Base-by-base conservation (phyloP, 2,329 filamentous ascomycete genomes). In the Hymenoscyphus repandus region DNA sequence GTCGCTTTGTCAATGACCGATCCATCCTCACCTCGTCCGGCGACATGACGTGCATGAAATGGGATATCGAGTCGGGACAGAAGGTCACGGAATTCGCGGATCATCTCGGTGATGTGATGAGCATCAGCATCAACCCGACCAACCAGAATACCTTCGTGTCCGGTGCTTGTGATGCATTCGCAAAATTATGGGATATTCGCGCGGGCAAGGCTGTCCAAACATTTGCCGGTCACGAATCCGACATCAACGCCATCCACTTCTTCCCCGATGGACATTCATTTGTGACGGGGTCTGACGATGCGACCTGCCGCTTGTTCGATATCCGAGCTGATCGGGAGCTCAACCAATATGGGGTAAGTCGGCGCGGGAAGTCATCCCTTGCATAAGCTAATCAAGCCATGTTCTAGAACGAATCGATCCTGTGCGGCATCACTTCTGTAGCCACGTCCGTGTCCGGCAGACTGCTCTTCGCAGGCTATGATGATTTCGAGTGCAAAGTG, bases 401-500 rank as follows among this genome's bases (percentile, higher is more conserved):
- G 39, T 37, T 57, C 6, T 65, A 97, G 91, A 96, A 92, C 64
- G 91, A 96, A 68, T 92, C 95, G 66, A 95, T 96, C 63, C 83
- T 96, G 47, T 99, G 93, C 69, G 93, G 93, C 64, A 97, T 99
- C 65, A 99, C 93, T 20, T 99, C 93, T 4, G 93, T 99, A 43
- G 93, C 92, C 53, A 97, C 95, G 64, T 99, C 93, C 13, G 92
- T 99, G 12, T 99, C 93, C 51, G 93, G 93, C 52, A 84, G 93
- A 68, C 76, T 99, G 64, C 76, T 99, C 37, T 99, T 99, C 69
- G 93, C 93, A 50, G 93, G 93, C 61, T 99, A 99, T 66, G 93
- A 99, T 66, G 93, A 99, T 69, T 99, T 96, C 66, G 93, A 99
- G 74, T 99, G 93, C 91, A 99, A 97, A 86, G 93, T 97, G 54